phyloP scores from a whole-genome alignment of 352 stramenopile genomes.

The Phytopythium aichiense region DNA sequence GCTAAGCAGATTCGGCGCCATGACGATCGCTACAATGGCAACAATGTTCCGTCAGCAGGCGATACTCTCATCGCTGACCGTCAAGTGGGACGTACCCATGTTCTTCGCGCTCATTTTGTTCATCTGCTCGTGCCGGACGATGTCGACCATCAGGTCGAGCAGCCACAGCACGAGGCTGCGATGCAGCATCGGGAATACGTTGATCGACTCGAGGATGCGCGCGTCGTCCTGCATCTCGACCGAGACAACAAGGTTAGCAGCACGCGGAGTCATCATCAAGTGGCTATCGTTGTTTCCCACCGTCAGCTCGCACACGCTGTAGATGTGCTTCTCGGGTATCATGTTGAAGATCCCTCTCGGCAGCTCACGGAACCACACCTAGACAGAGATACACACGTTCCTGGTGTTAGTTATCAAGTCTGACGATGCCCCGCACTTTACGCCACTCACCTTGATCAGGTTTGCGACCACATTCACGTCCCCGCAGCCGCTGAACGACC shows the following conservation, averaged over 20 bases:
- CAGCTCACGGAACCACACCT: conserved; percentile 84
- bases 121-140: conserved; percentile 43
- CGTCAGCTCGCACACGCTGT: conserved; percentile 37
- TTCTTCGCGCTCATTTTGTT: conserved; percentile 86
- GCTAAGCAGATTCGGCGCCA: conserved; percentile 75
- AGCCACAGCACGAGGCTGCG: conserved; percentile 62
- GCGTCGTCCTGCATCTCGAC: conserved; percentile 24
- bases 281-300: conserved; percentile 12
- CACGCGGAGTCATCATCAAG: neutral
- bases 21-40: conserved; percentile 54
- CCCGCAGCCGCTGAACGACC: conserved; percentile 44
- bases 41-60: neutral
- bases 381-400: neutral
- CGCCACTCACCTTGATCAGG: conserved; percentile 64
- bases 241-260: neutral
- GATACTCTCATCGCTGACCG: neutral
- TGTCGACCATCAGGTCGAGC: conserved; percentile 63
- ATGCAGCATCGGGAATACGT: conserved; percentile 32
- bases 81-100: conserved; percentile 33
- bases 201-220: conserved; percentile 27
- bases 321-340: conserved; percentile 60
- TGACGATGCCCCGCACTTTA: neutral
- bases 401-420: neutral
- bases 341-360: conserved; percentile 64
- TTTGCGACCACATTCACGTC: conserved; percentile 81